phyloP scores from a whole-genome alignment of 2,329 filamentous ascomycete genomes.

The Aspergillus sclerotialis region DNA sequence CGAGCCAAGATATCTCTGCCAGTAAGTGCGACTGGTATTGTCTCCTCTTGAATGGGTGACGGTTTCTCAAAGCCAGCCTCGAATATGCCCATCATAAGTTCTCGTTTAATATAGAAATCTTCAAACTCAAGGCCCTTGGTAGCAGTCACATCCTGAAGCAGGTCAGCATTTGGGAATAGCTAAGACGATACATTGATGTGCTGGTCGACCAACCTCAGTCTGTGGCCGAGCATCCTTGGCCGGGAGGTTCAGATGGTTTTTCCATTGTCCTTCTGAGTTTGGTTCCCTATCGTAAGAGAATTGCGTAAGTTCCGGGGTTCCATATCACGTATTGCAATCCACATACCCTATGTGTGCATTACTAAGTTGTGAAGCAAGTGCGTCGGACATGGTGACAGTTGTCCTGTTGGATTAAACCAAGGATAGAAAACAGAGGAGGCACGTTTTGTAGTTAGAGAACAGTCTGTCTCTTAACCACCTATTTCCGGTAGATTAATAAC shows the following conservation, averaged over 20 bases:
- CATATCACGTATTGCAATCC: conserved; percentile 1
- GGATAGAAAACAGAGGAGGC: no score
- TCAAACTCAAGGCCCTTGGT: conserved; percentile 98
- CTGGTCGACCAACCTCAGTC: conserved; percentile 37
- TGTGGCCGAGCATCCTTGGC: conserved; percentile 44
- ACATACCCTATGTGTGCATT: conserved; percentile 38
- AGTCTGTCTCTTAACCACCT: no score
- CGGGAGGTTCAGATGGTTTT: conserved; percentile 39
- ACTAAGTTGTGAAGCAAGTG: conserved; percentile 39
- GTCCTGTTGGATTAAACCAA: no score
- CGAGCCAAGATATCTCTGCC: conserved; percentile 91
- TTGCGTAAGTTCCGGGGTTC: conserved; percentile 8
- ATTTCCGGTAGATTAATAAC: no score
- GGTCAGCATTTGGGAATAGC: conserved; percentile 11
- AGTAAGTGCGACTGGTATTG: conserved; percentile 91
- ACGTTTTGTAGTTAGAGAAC: no score
- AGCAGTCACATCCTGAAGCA: conserved; percentile 80
- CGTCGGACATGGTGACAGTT: conserved; percentile 33
- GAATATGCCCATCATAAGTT: conserved; percentile 97
- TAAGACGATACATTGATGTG: conserved; percentile 4
- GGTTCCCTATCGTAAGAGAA: conserved; percentile 25
- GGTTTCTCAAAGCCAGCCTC: conserved; percentile 98
- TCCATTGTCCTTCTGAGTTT: conserved; percentile 36
- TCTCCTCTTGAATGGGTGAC: conserved; percentile 98
- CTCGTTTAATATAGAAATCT: conserved; percentile 89